Evolutionary conservation across 2,329 filamentous ascomycete genomes (phyloP).

Genomic region (Xylogone sp.): DNA sequence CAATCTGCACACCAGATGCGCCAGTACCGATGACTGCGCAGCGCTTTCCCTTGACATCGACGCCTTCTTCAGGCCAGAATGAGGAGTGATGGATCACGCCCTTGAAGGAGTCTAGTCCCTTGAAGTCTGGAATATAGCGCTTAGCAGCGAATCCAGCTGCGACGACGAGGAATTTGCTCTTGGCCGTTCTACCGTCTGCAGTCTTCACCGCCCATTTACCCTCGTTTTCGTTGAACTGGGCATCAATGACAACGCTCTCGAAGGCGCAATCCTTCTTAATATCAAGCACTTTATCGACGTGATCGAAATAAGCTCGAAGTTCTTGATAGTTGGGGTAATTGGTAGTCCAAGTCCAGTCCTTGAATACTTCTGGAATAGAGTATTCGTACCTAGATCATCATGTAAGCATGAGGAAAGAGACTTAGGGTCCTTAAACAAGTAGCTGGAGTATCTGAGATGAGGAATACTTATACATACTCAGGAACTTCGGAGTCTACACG

Average conservation of each 20-base stretch:
- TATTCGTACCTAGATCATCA: slow-evolving; percentile 30
- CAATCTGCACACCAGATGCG: slow-evolving; percentile 20
- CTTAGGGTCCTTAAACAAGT: neutral
- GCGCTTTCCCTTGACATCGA: slow-evolving; percentile 45
- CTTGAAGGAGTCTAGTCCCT: slow-evolving; percentile 20
- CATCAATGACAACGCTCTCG: slow-evolving; percentile 35
- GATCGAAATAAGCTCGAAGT: slow-evolving; percentile 41
- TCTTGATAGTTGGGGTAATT: slow-evolving; percentile 36
- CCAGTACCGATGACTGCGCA: slow-evolving; percentile 51
- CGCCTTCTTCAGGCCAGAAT: slow-evolving; percentile 27
- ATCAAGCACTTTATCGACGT: slow-evolving; percentile 39
- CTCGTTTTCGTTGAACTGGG: slow-evolving; percentile 32
- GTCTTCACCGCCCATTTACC: slow-evolving; percentile 37
- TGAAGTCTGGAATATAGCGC: slow-evolving; percentile 17
- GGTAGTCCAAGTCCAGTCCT: slow-evolving; percentile 41
- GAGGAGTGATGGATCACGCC: slow-evolving; percentile 22
- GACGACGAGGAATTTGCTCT: slow-evolving; percentile 19
- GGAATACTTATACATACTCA: slow-evolving; percentile 5
- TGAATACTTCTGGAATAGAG: slow-evolving; percentile 34
- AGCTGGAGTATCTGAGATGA: no score
- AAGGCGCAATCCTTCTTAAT: slow-evolving; percentile 38
- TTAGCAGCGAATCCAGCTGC: slow-evolving; percentile 22
- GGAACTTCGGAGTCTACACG: slow-evolving; percentile 16
- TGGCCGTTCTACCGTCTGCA: slow-evolving; percentile 27
- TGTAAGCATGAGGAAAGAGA: slow-evolving; percentile 33